Conservation (phyloP, 148 eudicot species). For the Dianthus caryophyllus region DNA sequence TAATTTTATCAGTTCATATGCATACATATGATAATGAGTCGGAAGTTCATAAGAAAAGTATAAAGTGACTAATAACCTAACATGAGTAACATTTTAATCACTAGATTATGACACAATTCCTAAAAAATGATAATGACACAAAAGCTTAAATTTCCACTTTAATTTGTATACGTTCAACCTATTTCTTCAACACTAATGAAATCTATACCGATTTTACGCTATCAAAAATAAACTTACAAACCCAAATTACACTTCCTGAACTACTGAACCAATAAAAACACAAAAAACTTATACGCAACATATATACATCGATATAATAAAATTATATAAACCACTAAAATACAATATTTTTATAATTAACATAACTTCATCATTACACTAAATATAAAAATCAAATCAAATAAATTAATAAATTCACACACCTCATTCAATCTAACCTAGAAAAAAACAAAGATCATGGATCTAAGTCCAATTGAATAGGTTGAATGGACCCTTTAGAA, state of each 20-base stretch:
- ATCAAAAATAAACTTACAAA: not conserved
- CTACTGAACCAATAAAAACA: no score
- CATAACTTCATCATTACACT: no score
- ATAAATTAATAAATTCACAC: not conserved
- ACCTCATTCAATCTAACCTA: not conserved
- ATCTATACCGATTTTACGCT: constrained; percentile 3
- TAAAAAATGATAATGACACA: not conserved
- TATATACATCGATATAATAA: no score
- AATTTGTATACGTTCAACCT: constrained; percentile 12
- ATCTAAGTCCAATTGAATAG: constrained; percentile 44
- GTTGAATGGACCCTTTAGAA: constrained; percentile 54
- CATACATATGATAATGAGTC: no score
- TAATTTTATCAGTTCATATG: no score
- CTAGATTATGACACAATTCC: not conserved
- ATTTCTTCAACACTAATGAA: constrained; percentile 10
- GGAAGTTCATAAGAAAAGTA: no score
- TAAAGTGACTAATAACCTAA: no score
- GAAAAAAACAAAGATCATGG: constrained; percentile 23
- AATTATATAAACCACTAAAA: no score
- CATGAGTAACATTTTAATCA: no score
- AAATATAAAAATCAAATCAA: constrained; percentile 13
- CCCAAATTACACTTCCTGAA: no score
- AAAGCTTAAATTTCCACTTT: constrained; percentile 15
- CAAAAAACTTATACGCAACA: no score
- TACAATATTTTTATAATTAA: no score